These are phyloP conservation scores for Kwoniella bestiolae DNA, from an alignment of 768 basidiomycete species.

Conservation along the genomic window DNA sequence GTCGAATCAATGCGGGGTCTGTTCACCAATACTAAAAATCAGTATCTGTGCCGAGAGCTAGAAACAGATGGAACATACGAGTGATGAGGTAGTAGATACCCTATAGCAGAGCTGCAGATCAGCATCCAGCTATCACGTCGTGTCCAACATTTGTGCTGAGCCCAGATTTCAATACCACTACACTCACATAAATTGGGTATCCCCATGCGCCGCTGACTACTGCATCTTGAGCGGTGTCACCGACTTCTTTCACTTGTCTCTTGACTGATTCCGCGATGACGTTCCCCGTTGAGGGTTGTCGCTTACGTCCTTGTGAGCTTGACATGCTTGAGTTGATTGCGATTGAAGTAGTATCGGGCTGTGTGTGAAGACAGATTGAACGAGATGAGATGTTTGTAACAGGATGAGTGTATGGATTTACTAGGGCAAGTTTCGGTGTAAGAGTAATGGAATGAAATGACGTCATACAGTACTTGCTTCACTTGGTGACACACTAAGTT, in stretches of 20 bases:
- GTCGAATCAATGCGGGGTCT: slow-evolving; percentile 42
- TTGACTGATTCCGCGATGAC: slow-evolving; percentile 39
- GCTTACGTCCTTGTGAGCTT: slow-evolving; percentile 12
- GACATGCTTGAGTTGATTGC: too few species aligned
- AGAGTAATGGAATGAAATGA: too few species aligned
- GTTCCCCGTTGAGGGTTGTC: slow-evolving; percentile 8
- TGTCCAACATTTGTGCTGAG: not conserved
- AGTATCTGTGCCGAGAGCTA: too few species aligned
- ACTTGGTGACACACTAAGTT: too few species aligned
- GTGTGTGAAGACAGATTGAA: too few species aligned
- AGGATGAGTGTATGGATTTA: too few species aligned
- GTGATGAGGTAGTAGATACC: slow-evolving; percentile 51
- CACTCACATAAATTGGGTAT: slow-evolving; percentile 51
- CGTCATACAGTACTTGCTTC: too few species aligned
- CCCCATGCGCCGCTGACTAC: slow-evolving; percentile 52
- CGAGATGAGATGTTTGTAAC: too few species aligned
- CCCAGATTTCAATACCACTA: too few species aligned
- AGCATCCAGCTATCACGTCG: not conserved
- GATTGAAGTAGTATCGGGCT: too few species aligned
- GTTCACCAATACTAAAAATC: not conserved
- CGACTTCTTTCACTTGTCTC: slow-evolving; percentile 44
- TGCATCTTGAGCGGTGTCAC: slow-evolving; percentile 44
- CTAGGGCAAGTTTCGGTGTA: too few species aligned
- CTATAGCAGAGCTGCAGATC: slow-evolving; percentile 16
- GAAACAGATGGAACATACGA: too few species aligned